Evolutionary conservation across 2,329 filamentous ascomycete species (phyloP), one percentile per base, ranked within the genome.

Genomic region (Parastagonospora nodorum): DNA sequence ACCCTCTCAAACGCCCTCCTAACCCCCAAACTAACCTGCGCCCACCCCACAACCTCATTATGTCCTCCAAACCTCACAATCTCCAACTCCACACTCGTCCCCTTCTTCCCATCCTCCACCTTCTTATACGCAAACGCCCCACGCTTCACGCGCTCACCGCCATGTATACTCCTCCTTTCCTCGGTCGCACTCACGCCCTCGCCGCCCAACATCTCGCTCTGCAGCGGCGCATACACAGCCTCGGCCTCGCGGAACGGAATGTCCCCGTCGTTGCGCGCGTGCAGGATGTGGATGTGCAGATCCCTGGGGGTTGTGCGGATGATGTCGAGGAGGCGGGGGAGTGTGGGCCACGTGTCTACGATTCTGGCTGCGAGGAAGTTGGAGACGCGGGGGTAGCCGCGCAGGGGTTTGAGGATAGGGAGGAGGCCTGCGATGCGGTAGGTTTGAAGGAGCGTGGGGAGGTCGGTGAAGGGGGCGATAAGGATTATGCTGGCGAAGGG

Each of bases 261-360:
- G 61, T 96, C 90, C 51, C 78, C 77, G 69, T 97, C 93, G 65
- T 96, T 84, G 46, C 82, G 81, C 12, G 92, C 89, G 64, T 97
- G 93, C 2, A 97, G 76, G 36, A 97, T 75, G 16, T 86, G 81
- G 8, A 94, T 48, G 12, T 52, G 46, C 0, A 61, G 48, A 19
- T 57, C 1, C 39, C 8, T 11, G 1, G 40, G 15, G 1, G 65
- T 78, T 55, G 75, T 81, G 54, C 46, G 74, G 71, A 83, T 81
- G 59, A 85, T 74, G 39, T 80, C 83, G 45, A 78, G 77, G 8
- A 97, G 77, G 4, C 92, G 82, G 27, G 82, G 78, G 0, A 83
- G 83, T 0, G 89, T 91, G 41, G 84, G 80, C 94, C 94, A 99
- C 52, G 82, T 86, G 65, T 97, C 93, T n/a, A 88, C 78, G 10